Evolutionary conservation across 2,329 filamentous ascomycete species (phyloP).

Genomic region (Pseudopyrenochaeta lycopersici): DNA sequence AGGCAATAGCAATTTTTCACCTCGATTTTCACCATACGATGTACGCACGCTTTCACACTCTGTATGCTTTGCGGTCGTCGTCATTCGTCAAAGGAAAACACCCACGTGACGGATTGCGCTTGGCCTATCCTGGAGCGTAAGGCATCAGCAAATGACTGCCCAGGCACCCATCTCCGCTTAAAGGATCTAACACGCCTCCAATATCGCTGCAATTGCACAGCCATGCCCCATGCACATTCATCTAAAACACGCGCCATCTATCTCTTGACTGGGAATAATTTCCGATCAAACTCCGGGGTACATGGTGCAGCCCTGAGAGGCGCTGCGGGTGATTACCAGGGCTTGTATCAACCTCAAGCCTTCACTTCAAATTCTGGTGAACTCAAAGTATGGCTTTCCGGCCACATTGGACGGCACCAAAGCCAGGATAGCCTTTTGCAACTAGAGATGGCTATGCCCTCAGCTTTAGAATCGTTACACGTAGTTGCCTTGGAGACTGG

Average conservation of each 20-base stretch:
- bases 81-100: too few species aligned
- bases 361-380: background rate
- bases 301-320: background rate
- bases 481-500: background rate
- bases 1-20: too few species aligned
- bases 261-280: background rate
- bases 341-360: background rate
- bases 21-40: too few species aligned
- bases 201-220: background rate
- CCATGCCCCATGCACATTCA: background rate
- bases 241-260: background rate
- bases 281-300: background rate
- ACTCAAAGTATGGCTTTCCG: background rate
- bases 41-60: too few species aligned
- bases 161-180: too few species aligned
- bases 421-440: background rate
- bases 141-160: too few species aligned
- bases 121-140: too few species aligned
- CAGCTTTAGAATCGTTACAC: background rate
- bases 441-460: background rate
- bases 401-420: background rate
- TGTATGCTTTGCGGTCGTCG: too few species aligned
- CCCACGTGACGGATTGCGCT: too few species aligned
- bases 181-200: too few species aligned
- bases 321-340: background rate